Conservation (phyloP, 345 rosid species). For the Corchorus capsularis region DNA sequence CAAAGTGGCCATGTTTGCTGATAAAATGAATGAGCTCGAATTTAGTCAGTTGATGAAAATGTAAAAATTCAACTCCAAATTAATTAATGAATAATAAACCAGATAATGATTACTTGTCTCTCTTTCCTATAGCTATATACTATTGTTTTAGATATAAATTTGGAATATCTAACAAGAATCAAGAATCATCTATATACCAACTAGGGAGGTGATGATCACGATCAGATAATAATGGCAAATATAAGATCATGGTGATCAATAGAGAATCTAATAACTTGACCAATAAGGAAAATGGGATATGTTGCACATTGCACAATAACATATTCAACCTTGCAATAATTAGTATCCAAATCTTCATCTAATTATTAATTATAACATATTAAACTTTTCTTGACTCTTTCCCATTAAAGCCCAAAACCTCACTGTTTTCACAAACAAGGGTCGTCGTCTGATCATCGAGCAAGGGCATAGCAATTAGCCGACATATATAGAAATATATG, state of each 20-base stretch:
- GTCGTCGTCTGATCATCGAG: not conserved
- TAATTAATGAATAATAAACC: too few relatives aligned
- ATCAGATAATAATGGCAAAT: not conserved
- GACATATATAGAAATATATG: constrained; percentile 3
- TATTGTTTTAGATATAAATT: too few relatives aligned
- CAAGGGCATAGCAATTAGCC: not conserved
- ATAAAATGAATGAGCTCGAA: too few relatives aligned
- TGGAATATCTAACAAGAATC: too few relatives aligned
- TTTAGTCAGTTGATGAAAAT: too few relatives aligned
- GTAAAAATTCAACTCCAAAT: too few relatives aligned
- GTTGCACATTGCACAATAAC: not conserved
- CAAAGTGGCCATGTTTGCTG: not conserved
- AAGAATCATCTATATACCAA: too few relatives aligned
- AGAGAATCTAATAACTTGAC: not conserved
- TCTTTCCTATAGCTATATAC: too few relatives aligned
- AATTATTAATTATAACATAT: too few relatives aligned
- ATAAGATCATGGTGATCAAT: not conserved
- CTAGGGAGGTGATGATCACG: too few relatives aligned
- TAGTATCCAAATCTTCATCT: not conserved
- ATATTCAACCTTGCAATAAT: not conserved
- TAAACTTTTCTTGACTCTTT: too few relatives aligned
- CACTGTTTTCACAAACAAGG: not conserved
- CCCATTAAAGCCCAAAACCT: not conserved
- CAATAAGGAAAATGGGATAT: not conserved
- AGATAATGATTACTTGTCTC: too few relatives aligned